Evolutionary conservation across 176 grass and related monocot species (phyloP).

Genomic region (Carex scoparia): DNA sequence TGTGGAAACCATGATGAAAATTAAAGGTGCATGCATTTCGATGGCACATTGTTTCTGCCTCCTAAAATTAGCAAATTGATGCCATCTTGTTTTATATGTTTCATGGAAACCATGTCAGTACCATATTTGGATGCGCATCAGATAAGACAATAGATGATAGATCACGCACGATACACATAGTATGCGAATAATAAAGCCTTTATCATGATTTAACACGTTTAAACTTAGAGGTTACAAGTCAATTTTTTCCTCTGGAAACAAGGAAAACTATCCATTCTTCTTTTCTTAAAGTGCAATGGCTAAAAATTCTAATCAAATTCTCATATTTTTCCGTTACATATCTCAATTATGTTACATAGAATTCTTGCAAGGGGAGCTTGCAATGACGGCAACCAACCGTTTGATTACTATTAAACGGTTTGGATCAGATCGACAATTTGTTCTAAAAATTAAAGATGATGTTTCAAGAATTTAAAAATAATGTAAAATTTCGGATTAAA

Average conservation of each 20-base stretch:
- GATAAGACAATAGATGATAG: neutral
- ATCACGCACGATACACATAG: neutral
- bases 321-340: neutral
- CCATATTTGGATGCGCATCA: neutral
- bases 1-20: neutral
- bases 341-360: neutral
- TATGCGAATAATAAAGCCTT: neutral
- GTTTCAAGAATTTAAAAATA: neutral
- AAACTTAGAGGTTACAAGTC: neutral
- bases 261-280: neutral
- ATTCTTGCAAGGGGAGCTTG: no score
- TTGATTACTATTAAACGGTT: neutral
- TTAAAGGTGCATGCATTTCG: neutral
- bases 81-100: neutral
- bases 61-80: neutral
- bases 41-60: conserved; percentile 8
- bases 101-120: conserved; percentile 5
- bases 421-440: neutral
- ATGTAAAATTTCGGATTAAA: neutral
- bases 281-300: neutral
- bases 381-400: neutral
- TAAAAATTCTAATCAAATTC: neutral
- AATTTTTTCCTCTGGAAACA: neutral
- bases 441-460: neutral
- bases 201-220: neutral